Percentiles rank a stretch among this genome's conserved stretches.
Conservation (phyloP, 345 rosid genomes). For the Stellera chamaejasme region DNA sequence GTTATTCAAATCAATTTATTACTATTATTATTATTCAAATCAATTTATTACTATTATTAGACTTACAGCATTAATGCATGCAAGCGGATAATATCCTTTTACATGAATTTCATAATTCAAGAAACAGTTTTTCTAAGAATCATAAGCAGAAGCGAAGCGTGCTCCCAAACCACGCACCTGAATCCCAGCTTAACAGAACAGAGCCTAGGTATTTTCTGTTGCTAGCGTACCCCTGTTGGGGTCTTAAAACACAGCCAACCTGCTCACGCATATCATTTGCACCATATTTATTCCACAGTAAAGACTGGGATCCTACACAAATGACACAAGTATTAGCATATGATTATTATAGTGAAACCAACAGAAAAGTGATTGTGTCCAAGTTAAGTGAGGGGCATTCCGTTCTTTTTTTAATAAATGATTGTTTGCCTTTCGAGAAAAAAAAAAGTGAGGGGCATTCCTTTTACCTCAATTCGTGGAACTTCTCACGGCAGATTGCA, state of each 20-base stretch:
- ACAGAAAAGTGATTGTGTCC: not conserved
- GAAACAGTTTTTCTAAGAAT: too few species aligned
- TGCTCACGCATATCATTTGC: slow-evolving; percentile 95
- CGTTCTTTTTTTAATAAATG: too few species aligned
- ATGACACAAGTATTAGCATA: not conserved
- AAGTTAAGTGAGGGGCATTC: not conserved
- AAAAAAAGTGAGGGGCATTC: not conserved
- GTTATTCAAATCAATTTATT: too few species aligned
- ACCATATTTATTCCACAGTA: slow-evolving; percentile 77
- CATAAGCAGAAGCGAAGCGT: too few species aligned
- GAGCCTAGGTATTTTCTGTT: slow-evolving; percentile 50
- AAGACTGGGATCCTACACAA: slow-evolving; percentile 68
- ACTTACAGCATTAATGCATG: too few species aligned
- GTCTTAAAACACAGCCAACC: slow-evolving; percentile 65
- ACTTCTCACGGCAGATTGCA: slow-evolving; percentile 84
- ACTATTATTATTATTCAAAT: too few species aligned
- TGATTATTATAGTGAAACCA: not conserved
- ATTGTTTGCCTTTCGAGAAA: too few species aligned
- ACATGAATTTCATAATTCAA: too few species aligned
- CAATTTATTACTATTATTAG: too few species aligned
- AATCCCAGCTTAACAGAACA: too few species aligned
- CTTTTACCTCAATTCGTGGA: slow-evolving; percentile 75
- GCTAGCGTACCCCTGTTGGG: slow-evolving; percentile 94
- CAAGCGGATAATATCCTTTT: too few species aligned
- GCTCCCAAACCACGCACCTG: too few species aligned